phyloP scores from a whole-genome alignment of 345 rosid genomes.

The Eucalyptus cladocalyx region DNA sequence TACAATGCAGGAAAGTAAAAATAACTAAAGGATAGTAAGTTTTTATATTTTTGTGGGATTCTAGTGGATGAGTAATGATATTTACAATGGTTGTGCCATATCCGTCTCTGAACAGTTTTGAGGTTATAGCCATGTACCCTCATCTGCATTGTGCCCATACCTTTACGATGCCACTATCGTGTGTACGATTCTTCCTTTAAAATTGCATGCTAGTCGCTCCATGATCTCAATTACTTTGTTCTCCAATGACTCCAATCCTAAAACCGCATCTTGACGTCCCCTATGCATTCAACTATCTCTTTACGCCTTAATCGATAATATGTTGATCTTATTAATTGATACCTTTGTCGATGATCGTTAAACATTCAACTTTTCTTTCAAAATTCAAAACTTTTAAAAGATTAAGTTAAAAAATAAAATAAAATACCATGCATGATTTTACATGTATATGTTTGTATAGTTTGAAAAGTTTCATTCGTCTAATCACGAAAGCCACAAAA shows the following conservation, averaged over 20 bases:
- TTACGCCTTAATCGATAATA: fast-evolving
- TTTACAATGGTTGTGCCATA: neutral
- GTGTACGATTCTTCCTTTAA: too few relatives aligned
- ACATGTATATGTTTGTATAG: neutral
- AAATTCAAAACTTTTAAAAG: too few relatives aligned
- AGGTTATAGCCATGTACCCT: too few relatives aligned
- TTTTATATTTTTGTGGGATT: neutral
- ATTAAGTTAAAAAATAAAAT: too few relatives aligned
- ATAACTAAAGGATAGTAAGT: fast-evolving
- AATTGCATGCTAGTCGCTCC: neutral
- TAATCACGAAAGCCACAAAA: fast-evolving
- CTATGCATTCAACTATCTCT: neutral
- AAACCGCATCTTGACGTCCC: neutral
- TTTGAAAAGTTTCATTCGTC: too few relatives aligned
- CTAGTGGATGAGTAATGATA: fast-evolving
- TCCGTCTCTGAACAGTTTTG: too few relatives aligned
- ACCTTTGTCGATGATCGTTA: fast-evolving
- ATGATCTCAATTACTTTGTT: fast-evolving
- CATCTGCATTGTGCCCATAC: fast-evolving
- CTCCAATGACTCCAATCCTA: neutral
- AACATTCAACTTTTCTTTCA: neutral
- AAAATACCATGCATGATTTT: neutral
- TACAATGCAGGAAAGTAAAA: fast-evolving
- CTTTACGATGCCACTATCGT: neutral
- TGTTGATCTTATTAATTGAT: neutral